These are phyloP conservation scores for Rhodosporidiobolus sp. DNA, from an alignment of 768 basidiomycete genomes.

Conservation along the genomic window DNA sequence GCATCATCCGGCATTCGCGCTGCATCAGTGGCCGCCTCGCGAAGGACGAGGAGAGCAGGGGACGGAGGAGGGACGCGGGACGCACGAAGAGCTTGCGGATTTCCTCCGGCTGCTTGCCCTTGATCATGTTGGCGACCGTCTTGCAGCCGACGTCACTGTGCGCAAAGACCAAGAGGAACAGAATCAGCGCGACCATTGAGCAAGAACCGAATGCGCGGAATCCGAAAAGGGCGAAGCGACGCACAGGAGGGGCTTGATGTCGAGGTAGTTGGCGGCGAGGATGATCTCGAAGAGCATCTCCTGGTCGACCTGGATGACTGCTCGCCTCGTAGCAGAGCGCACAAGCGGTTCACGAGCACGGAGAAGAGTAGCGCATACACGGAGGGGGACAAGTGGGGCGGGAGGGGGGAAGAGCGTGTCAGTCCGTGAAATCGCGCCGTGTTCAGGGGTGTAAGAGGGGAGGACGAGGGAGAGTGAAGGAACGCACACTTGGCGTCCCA, in stretches of 20 bases:
- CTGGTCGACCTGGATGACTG: constrained; percentile 89
- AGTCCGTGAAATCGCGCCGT: background rate
- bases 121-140: constrained; percentile 99
- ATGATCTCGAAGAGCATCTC: constrained; percentile 99
- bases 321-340: background rate
- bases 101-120: constrained; percentile 99
- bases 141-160: constrained; percentile 92
- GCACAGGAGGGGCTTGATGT: constrained; percentile 96
- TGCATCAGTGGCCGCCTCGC: constrained; percentile 31
- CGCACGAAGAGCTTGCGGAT: constrained; percentile 96
- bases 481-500: constrained; percentile 86
- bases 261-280: constrained; percentile 98
- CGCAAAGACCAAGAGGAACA: background rate
- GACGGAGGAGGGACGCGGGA: constrained; percentile 53
- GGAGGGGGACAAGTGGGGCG: background rate
- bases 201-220: too few relatives aligned
- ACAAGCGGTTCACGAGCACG: constrained; percentile 9
- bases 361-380: background rate
- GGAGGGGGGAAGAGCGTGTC: background rate
- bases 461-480: too few relatives aligned
- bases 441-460: too few relatives aligned
- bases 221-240: constrained; percentile 48
- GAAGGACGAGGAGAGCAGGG: background rate
- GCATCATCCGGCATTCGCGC: too few relatives aligned
- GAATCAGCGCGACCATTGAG: too few relatives aligned